Conservation (phyloP, 768 basidiomycete genomes). For the Boletus insuetus region DNA sequence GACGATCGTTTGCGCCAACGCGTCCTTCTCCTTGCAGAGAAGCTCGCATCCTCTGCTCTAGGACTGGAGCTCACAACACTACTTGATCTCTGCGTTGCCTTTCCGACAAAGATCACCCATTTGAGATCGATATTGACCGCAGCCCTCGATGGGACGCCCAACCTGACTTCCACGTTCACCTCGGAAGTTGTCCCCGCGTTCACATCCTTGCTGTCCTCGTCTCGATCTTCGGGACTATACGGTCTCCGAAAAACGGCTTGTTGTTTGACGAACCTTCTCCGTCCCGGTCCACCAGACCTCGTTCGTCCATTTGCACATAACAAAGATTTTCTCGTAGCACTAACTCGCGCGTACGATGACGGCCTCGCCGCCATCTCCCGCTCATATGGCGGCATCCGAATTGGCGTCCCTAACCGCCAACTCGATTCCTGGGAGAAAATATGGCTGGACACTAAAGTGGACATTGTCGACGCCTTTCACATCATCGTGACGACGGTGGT, state of each 20-base stretch:
- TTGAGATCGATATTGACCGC: slow-evolving; percentile 44
- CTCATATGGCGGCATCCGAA: slow-evolving; percentile 56
- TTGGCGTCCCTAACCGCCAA: slow-evolving; percentile 25
- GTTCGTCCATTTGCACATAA: slow-evolving; percentile 50
- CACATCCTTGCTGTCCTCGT: slow-evolving; percentile 43
- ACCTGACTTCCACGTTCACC: slow-evolving; percentile 34
- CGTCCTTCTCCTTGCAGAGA: slow-evolving; percentile 56
- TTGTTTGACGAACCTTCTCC: slow-evolving; percentile 54
- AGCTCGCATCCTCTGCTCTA: slow-evolving; percentile 38
- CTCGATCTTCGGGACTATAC: slow-evolving; percentile 52
- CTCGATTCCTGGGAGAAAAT: slow-evolving; percentile 68
- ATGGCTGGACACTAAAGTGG: slow-evolving; percentile 73
- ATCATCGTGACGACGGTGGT: slow-evolving; percentile 50
- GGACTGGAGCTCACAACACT: slow-evolving; percentile 53
- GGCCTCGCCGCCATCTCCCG: slow-evolving; percentile 54
- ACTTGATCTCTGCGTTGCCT: slow-evolving; percentile 62
- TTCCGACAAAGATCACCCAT: slow-evolving; percentile 44
- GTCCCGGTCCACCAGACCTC: slow-evolving; percentile 46
- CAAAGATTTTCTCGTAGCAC: slow-evolving; percentile 50
- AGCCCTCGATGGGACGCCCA: slow-evolving; percentile 35
- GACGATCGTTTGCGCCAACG: slow-evolving; percentile 47
- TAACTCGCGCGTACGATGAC: slow-evolving; percentile 59
- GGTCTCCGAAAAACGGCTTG: slow-evolving; percentile 61
- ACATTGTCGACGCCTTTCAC: slow-evolving; percentile 68
- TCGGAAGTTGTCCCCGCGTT: slow-evolving; percentile 57